These are phyloP conservation scores for Pichia pseudocactophila DNA, from an alignment of 805 yeast genomes.

Conservation along the genomic window DNA sequence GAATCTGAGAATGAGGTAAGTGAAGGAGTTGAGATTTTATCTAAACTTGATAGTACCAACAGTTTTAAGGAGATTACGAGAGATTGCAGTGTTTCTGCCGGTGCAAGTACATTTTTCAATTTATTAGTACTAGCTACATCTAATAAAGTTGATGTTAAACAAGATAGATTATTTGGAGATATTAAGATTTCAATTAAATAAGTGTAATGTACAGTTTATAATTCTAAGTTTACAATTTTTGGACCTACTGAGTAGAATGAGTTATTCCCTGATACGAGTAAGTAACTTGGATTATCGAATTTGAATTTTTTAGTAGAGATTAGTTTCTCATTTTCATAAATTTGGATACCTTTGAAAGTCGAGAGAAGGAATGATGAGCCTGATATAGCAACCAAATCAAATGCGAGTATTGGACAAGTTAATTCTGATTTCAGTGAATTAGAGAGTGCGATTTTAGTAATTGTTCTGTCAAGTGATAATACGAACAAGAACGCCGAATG, in stretches of 20 bases:
- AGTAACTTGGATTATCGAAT: too few species aligned
- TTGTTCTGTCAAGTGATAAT: slow-evolving; percentile 3
- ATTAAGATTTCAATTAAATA: slow-evolving; percentile 35
- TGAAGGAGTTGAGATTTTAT: slow-evolving; percentile 8
- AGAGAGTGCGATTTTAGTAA: background rate
- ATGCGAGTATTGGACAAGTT: background rate
- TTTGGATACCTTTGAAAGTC: too few species aligned
- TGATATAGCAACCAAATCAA: background rate
- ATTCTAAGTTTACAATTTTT: slow-evolving; percentile 6
- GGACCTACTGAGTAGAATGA: background rate
- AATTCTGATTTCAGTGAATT: background rate
- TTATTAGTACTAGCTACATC: slow-evolving; percentile 71
- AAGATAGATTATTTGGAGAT: slow-evolving; percentile 50
- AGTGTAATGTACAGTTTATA: slow-evolving; percentile 14
- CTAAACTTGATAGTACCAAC: background rate
- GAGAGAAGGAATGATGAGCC: background rate
- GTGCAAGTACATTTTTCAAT: slow-evolving; percentile 73
- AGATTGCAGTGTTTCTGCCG: slow-evolving; percentile 24
- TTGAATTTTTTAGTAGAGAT: too few species aligned
- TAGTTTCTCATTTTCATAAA: too few species aligned
- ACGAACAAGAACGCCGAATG: slow-evolving; percentile 1
- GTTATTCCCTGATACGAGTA: too few species aligned
- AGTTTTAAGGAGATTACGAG: background rate
- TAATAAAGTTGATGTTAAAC: slow-evolving; percentile 58
- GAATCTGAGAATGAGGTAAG: slow-evolving; percentile 40